Base-by-base conservation (phyloP, 305 asterid species). In the Fraxinus nigra region DNA sequence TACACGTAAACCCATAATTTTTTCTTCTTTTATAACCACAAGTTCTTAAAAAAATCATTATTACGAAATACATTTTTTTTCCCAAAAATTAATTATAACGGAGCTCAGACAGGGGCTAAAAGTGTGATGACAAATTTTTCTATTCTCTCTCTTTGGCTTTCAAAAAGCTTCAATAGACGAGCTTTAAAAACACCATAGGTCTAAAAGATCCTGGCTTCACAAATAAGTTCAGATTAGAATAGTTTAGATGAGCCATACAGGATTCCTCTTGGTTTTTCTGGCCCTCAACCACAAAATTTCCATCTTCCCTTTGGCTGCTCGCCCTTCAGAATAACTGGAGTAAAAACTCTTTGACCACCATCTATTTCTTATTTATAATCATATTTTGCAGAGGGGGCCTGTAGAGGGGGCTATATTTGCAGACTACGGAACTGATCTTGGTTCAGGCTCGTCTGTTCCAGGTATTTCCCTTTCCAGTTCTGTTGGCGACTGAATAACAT, bases 361-460 rank as follows among this genome's bases (percentile, higher is more conserved):
- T n/a, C 74, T 75, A 11, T 75, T 78, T 8, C 79, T 78, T 54
- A 87, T 51, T 76, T 51, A 20, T 59, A 67, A 38, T 28, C 72
- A 38, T 72, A 34, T 79, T 80, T 86, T 83, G 85, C 94, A 94
- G 99, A 89, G 35, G 83, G 98, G 98, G 46, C 95, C 94, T 13
- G 87, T 94, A 56, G 92, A 90, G 88, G 98, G 97, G 63, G 97
- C 91, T 65, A 24, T 93, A 48, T 95, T 95, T 89, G 98, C 96
- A 40, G 98, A 95, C 87, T 95, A 94, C 84, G 99, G 99, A 82
- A 92, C 94, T 72, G 99, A 95, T 89, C 96, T 94, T 82, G 99
- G 97, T 80, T 94, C 99, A 32, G 99, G 97, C 28, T 40, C 91
- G 79, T 86, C 89, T 35, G 97, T 95, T 83, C 94, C 91, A 85